Percentiles rank a stretch among this genome's conserved stretches.
These are phyloP conservation scores for Tuber brumale DNA, from an alignment of 495 filamentous ascomycete genomes.

Conservation along the genomic window DNA sequence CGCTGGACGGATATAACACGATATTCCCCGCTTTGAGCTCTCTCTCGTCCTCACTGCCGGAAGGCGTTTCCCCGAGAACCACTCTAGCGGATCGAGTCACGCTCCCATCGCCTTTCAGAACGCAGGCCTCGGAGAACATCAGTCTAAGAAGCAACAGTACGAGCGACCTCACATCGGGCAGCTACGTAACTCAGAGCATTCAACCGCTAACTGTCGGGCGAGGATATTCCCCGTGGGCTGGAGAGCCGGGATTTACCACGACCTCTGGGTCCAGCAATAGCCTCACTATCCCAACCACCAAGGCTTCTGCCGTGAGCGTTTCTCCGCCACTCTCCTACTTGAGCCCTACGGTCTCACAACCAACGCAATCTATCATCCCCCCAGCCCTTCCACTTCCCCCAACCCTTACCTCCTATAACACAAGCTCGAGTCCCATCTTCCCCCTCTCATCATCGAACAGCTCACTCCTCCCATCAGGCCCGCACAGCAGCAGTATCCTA, in stretches of 20 bases:
- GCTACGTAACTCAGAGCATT: slow-evolving; percentile 16
- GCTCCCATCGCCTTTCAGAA: slow-evolving; percentile 30
- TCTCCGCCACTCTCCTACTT: slow-evolving; percentile 7
- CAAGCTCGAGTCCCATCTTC: slow-evolving; percentile 17
- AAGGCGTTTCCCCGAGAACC: slow-evolving; percentile 25
- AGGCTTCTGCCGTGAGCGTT: not conserved
- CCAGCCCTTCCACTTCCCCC: slow-evolving; percentile 19
- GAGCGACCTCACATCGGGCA: slow-evolving; percentile 9
- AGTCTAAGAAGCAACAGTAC: slow-evolving; percentile 6
- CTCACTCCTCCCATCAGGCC: slow-evolving; percentile 17
- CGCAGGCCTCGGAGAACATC: slow-evolving; percentile 21
- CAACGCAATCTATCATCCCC: not conserved
- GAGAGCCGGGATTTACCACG: slow-evolving; percentile 19
- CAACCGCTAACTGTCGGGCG: slow-evolving; percentile 16
- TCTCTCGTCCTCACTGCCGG: slow-evolving; percentile 34
- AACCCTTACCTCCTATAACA: not conserved
- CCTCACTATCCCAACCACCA: not conserved
- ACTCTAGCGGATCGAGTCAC: slow-evolving; percentile 23
- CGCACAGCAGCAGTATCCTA: slow-evolving; percentile 11
- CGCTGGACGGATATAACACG: slow-evolving; percentile 23
- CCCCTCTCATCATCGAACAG: slow-evolving; percentile 28
- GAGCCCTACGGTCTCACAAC: slow-evolving; percentile 11
- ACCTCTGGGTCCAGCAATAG: slow-evolving; percentile 5
- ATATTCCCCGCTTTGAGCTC: slow-evolving; percentile 35
- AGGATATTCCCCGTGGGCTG: slow-evolving; percentile 23